These are phyloP conservation scores for Oenanthe sinensis DNA, from an alignment of 129 eudicot genomes.

Conservation along the genomic window DNA sequence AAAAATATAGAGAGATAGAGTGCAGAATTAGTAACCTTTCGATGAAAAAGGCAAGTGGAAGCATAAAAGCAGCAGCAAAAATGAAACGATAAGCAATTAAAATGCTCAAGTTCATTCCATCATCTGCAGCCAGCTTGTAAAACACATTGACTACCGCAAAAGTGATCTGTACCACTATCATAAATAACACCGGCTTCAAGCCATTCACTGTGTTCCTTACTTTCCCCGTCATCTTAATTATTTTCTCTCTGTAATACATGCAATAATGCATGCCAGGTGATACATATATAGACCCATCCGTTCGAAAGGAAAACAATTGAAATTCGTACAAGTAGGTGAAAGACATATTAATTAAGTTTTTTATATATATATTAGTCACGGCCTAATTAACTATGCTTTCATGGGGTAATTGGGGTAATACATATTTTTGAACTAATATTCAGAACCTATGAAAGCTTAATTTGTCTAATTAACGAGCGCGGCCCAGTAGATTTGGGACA, in stretches of 20 bases:
- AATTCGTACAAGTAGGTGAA: too few species aligned
- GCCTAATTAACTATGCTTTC: too few species aligned
- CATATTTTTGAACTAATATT: background rate
- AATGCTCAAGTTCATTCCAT: slow-evolving; percentile 16
- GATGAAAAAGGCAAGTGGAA: slow-evolving; percentile 5
- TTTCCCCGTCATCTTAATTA: background rate
- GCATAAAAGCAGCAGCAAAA: slow-evolving; percentile 12
- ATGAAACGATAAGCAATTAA: slow-evolving; percentile 14
- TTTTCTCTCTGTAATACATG: background rate
- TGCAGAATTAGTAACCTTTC: background rate
- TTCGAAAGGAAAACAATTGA: too few species aligned
- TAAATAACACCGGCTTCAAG: background rate
- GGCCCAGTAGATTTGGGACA: background rate
- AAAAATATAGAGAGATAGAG: background rate
- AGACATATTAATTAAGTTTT: too few species aligned
- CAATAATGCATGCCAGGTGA: too few species aligned
- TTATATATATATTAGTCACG: too few species aligned
- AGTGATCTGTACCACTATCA: slow-evolving; percentile 12
- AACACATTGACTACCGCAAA: slow-evolving; percentile 8
- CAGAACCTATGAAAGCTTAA: background rate
- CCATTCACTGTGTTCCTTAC: background rate
- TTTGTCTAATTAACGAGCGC: background rate
- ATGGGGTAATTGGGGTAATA: background rate
- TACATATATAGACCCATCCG: too few species aligned
- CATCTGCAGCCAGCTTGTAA: slow-evolving; percentile 18